Evolutionary conservation across 73 alveolate species (phyloP), one percentile per base, ranked within the genome.

Genomic region (Stentor roeselii): DNA sequence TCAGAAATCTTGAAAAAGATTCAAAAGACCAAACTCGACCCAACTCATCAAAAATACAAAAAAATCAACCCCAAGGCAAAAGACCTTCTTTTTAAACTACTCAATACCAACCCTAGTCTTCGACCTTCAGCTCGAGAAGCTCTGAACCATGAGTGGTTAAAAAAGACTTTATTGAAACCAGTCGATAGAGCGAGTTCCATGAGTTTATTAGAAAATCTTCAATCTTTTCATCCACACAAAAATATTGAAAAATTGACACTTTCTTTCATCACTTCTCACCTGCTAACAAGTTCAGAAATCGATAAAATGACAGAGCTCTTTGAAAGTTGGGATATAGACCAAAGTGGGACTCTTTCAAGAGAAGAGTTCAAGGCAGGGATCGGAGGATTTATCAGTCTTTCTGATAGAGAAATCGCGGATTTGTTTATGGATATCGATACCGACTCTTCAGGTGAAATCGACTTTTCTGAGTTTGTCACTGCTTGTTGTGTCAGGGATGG

Each of bases 21-120:
- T 0, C 42, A 74, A 42, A 78, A 78, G 11, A 90, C 93, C 0
- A 89, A 78, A 67, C 85, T 85, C 30, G 59, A 84, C 39, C 84
- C 86, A 27, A 59, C 75, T 30, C 41, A 87, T 6, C 31, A 39
- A 38, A 95, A 89, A 75, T 94, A 96, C 95, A 92, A 89, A 89
- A 92, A 84, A 75, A 85, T 93, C 3, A 86, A 93, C 36, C 89
- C 87, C 14, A 90, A 89, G 75, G 95, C 92, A 39, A 82, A 87
- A 82, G 91, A 92, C 80, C 87, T 93, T 86, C 75, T 93, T 37
- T 34, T 30, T 1, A 21, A 67, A 1, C 37, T 67, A 67, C 80
- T 67, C 11, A 67, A 67, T 21, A 11, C 34, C 11, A 67, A 67
- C 34, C 27, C 14, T 1, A 32, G 34, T 11, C 41, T 27, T 15